Evolutionary conservation across 495 filamentous ascomycete species (phyloP).

Genomic region (Monascus purpureus): DNA sequence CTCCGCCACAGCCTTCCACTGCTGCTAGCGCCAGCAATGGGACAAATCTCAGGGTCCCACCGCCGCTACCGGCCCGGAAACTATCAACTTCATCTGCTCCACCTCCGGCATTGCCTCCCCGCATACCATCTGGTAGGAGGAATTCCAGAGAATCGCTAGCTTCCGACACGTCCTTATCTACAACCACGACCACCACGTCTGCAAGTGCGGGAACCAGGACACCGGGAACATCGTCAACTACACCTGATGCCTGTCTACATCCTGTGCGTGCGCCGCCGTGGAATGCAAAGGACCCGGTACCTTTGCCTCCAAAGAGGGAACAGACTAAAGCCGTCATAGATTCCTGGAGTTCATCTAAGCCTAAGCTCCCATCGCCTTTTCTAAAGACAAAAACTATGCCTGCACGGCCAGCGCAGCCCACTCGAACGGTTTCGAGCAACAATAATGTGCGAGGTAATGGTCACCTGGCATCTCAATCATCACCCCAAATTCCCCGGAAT

Average conservation of each 20-base stretch:
- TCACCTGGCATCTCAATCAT: no score
- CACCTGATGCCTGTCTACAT: constrained; percentile 15
- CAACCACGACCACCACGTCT: constrained; percentile 9
- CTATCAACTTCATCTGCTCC: no score
- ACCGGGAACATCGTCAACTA: constrained; percentile 19
- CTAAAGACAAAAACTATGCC: constrained; percentile 5
- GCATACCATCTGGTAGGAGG: constrained; percentile 17
- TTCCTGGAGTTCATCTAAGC: constrained; percentile 12
- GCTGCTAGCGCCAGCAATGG: no score
- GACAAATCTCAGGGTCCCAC: no score
- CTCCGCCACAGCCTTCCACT: constrained; percentile 5
- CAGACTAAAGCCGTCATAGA: constrained; percentile 8
- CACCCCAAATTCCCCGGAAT: background rate
- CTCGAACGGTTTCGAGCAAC: no score
- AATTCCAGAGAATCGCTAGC: constrained; percentile 22
- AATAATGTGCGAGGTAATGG: no score
- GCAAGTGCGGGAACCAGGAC: constrained; percentile 19
- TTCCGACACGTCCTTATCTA: constrained; percentile 25
- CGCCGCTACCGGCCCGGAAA: no score
- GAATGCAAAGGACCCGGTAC: constrained; percentile 28
- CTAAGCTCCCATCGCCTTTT: constrained; percentile 9
- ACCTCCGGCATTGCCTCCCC: constrained; percentile 8
- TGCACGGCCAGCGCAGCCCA: background rate
- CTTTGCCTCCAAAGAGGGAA: constrained; percentile 27
- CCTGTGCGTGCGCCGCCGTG: constrained; percentile 30